Conservation (phyloP, 306 rosid genomes). For the Prunus campanulata region DNA sequence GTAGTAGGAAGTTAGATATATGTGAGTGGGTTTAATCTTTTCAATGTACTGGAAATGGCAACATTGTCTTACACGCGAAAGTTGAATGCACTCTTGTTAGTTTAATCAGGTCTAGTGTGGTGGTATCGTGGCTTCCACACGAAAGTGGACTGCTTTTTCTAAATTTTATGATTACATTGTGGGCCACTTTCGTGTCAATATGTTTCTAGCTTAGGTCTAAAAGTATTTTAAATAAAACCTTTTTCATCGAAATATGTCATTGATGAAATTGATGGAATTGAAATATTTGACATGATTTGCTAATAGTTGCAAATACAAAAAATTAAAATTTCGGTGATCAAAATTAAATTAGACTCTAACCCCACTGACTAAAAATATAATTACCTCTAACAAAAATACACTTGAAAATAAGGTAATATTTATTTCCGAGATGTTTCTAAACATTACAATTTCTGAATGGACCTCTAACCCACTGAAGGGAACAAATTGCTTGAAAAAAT, state of each 20-base stretch:
- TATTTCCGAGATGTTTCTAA: too few species aligned
- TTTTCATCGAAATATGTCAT: background rate
- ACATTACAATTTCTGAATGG: too few species aligned
- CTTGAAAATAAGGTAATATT: too few species aligned
- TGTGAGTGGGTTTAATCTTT: background rate
- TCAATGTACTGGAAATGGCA: constrained; percentile 10
- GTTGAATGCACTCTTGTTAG: constrained; percentile 5
- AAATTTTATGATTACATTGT: background rate
- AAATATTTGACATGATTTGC: too few species aligned
- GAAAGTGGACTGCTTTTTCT: constrained; percentile 26
- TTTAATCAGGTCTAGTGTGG: constrained; percentile 16
- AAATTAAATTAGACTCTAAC: too few species aligned
- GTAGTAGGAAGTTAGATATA: background rate
- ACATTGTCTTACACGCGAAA: constrained; percentile 26
- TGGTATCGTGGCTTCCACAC: constrained; percentile 33
- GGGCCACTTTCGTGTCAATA: background rate
- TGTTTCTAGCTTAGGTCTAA: background rate
- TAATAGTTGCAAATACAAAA: too few species aligned
- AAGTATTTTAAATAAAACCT: background rate
- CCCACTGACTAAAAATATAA: too few species aligned
- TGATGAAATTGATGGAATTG: too few species aligned
- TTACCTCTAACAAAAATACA: background rate
- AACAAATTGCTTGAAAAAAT: too few species aligned
- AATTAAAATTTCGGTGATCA: too few species aligned
- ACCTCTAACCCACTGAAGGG: too few species aligned